Evolutionary conservation across 495 filamentous ascomycete genomes (phyloP), one percentile per base, ranked within the genome.

Genomic region (Cenococcum geophilum): DNA sequence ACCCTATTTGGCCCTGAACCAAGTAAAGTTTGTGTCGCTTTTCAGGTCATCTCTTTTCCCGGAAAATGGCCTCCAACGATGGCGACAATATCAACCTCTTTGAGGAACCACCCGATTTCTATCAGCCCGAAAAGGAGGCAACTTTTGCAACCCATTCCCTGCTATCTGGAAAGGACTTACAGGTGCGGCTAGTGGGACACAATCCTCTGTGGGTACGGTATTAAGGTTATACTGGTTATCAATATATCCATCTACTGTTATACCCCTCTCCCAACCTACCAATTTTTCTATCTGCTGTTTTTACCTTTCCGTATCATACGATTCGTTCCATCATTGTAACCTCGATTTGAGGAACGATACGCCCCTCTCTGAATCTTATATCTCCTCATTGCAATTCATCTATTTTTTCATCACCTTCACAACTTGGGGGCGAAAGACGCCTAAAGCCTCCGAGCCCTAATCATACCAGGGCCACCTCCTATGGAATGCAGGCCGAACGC

Each of bases 401-500:
- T 3, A 37, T 6, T 25, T 40, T 6, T 40, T 11, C 8, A n/a
- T 36, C 23, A 4, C 11, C 14, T 45, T 16, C 14, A 10, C 40
- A 45, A 16, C 18, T 45, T 18, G 18, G 18, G 12, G 3, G 1
- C 2, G 11, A 16, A 45, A 45, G 1, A 14, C 40, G 40, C 40
- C 18, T 10, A 16, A 16, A 45, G 12, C 11, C 1, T 16, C 40
- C 40, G 11, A 45, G 11, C 40, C 25, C 64, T 67, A 36, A 67
- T 25, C 9, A 40, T 20, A 11, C 45, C 61, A 87, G 84, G 92
- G 89, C 4, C 89, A 97, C 73, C 81, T 88, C 52, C 84, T 97
- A 10, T 97, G 92, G 92, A 90, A 96, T 73, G 92, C 88, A 56
- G 83, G 85, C 55, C 84, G 85, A 21, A 81, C 86, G 11, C 81